These are phyloP conservation scores for Cubamyces lactineus DNA, from an alignment of 768 basidiomycete genomes.

Conservation along the genomic window DNA sequence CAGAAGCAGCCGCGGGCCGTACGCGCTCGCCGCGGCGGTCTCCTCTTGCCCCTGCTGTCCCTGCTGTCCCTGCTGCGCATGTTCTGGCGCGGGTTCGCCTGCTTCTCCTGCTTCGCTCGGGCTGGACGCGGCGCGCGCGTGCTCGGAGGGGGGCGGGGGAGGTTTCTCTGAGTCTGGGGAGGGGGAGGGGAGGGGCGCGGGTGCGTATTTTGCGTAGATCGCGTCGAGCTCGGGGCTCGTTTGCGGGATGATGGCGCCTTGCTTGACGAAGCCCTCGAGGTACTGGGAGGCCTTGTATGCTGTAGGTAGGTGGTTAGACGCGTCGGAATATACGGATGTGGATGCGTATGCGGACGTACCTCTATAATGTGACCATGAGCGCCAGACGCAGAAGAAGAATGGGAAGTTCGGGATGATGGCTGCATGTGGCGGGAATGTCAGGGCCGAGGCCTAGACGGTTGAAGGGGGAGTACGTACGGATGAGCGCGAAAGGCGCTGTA, in stretches of 20 bases:
- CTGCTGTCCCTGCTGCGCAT: background rate
- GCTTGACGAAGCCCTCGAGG: slow-evolving; percentile 60
- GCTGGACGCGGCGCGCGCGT: slow-evolving; percentile 5
- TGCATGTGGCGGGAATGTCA: slow-evolving; percentile 31
- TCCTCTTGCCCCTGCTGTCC: slow-evolving; percentile 24
- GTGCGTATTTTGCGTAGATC: slow-evolving; percentile 49
- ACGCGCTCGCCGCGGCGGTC: background rate
- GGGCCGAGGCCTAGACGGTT: background rate
- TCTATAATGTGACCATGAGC: slow-evolving; percentile 84
- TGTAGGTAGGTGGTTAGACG: slow-evolving; percentile 30
- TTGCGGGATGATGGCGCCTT: slow-evolving; percentile 58
- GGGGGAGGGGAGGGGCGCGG: slow-evolving; percentile 20
- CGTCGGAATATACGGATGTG: slow-evolving; percentile 3
- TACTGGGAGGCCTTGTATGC: slow-evolving; percentile 75
- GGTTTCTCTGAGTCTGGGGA: background rate
- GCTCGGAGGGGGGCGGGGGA: slow-evolving; percentile 7
- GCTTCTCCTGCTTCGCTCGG: no score
- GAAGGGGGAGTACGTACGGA: slow-evolving; percentile 57
- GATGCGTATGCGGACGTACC: slow-evolving; percentile 43
- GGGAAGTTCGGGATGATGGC: slow-evolving; percentile 84
- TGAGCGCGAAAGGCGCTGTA: slow-evolving; percentile 74
- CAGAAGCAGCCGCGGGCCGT: slow-evolving; percentile 44
- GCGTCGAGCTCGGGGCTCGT: slow-evolving; percentile 56
- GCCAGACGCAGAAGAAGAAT: slow-evolving; percentile 85
- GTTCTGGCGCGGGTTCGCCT: no score